These are phyloP conservation scores for Serendipita sp. DNA, from an alignment of 1,284 basidiomycete genomes.

Conservation along the genomic window DNA sequence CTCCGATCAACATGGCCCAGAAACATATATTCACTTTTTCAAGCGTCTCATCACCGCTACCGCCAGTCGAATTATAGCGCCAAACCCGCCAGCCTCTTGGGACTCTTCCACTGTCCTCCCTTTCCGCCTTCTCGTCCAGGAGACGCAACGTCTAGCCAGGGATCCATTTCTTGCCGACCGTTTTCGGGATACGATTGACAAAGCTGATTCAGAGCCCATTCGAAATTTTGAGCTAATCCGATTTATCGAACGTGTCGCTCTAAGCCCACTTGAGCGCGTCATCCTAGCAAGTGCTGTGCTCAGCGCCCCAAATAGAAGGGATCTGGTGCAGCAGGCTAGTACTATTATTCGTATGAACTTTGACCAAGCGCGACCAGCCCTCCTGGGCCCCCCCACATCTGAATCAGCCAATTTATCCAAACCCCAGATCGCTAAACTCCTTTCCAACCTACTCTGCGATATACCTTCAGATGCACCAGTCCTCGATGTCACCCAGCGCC, in stretches of 20 bases:
- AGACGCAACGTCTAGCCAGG: slow-evolving; percentile 69
- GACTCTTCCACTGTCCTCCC: slow-evolving; percentile 60
- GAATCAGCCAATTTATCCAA: slow-evolving; percentile 67
- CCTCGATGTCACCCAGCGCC: slow-evolving; percentile 53
- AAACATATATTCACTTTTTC: slow-evolving; percentile 91
- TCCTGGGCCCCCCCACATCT: slow-evolving; percentile 62
- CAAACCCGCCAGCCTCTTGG: slow-evolving; percentile 42
- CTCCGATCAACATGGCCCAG: slow-evolving; percentile 85
- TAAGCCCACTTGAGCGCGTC: slow-evolving; percentile 65
- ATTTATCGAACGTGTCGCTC: slow-evolving; percentile 61
- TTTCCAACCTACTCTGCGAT: slow-evolving; percentile 60
- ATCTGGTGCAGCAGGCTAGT: slow-evolving; percentile 52
- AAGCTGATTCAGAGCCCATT: slow-evolving; percentile 66
- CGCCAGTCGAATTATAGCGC: slow-evolving; percentile 48
- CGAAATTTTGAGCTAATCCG: slow-evolving; percentile 64
- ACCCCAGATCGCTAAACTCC: slow-evolving; percentile 59
- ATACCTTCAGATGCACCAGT: slow-evolving; percentile 50
- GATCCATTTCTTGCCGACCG: slow-evolving; percentile 77
- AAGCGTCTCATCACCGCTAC: slow-evolving; percentile 80
- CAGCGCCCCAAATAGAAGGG: slow-evolving; percentile 46
- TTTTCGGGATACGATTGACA: slow-evolving; percentile 74
- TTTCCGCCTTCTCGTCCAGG: slow-evolving; percentile 72
- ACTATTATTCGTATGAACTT: slow-evolving; percentile 58
- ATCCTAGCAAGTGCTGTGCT: slow-evolving; percentile 63
- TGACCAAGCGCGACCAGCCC: slow-evolving; percentile 54